Evolutionary conservation across 2,329 filamentous ascomycete genomes (phyloP).

Genomic region (Pyrenophora seminiperda): DNA sequence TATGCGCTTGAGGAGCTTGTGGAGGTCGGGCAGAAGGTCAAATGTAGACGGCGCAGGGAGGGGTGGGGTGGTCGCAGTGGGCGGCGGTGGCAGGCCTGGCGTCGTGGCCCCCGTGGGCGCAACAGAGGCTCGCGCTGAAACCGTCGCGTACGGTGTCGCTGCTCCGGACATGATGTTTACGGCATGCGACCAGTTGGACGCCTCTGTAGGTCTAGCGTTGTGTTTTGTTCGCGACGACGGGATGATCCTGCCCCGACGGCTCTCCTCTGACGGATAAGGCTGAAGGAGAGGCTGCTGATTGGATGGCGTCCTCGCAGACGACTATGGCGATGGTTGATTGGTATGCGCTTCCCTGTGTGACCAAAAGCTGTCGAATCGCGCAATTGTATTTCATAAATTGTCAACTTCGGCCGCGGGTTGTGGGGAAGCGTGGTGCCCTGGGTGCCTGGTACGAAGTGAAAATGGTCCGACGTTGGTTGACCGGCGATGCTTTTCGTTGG

Average conservation of each 20-base stretch:
- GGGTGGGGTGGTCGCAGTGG: conserved; percentile 54
- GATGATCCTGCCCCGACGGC: conserved; percentile 27
- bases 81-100: conserved; percentile 30
- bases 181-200: conserved; percentile 8
- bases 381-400: conserved; percentile 12
- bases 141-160: conserved; percentile 40
- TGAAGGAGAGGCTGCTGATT: conserved; percentile 21
- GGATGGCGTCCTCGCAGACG: conserved; percentile 13
- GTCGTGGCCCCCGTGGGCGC: conserved; percentile 41
- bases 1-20: conserved; percentile 76
- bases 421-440: conserved; percentile 14
- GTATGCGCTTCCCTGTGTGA: conserved; percentile 4
- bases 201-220: conserved; percentile 20
- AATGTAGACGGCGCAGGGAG: conserved; percentile 81
- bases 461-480: conserved; percentile 33
- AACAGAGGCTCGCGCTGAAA: conserved; percentile 40
- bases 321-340: conserved; percentile 8
- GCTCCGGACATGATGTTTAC: conserved; percentile 44
- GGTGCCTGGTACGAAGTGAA: no score
- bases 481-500: conserved; percentile 22
- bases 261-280: conserved; percentile 21
- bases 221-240: conserved; percentile 26
- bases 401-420: conserved; percentile 33
- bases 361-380: conserved; percentile 12
- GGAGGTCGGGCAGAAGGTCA: conserved; percentile 82